Percentiles rank a stretch among this genome's conserved stretches.
phyloP scores from a whole-genome alignment of 495 filamentous ascomycete genomes.

The Lophiotrema nucula region DNA sequence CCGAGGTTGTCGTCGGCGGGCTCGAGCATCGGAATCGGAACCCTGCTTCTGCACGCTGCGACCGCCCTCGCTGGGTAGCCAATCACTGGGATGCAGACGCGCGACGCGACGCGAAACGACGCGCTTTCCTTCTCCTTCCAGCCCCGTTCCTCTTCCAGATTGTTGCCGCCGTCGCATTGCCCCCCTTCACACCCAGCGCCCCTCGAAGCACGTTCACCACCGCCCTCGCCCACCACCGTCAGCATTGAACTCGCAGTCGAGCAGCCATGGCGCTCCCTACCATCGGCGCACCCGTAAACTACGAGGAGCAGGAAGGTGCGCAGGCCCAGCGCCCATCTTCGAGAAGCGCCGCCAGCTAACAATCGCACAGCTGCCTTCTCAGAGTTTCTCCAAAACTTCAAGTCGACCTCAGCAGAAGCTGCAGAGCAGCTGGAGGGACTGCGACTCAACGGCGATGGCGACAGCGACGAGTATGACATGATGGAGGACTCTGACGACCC shows the following conservation, averaged over 20 bases:
- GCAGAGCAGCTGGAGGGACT: slow-evolving; percentile 77
- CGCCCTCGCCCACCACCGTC: background rate
- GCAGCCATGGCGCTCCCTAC: slow-evolving; percentile 74
- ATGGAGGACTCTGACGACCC: slow-evolving; percentile 79
- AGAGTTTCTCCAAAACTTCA: slow-evolving; percentile 84
- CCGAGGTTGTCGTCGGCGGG: slow-evolving; percentile 20
- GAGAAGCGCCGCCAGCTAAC: background rate
- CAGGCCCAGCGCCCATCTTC: slow-evolving; percentile 8
- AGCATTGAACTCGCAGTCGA: background rate
- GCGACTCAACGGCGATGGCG: slow-evolving; percentile 80
- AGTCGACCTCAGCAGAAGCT: slow-evolving; percentile 72
- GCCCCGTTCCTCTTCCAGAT: background rate
- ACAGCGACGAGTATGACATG: slow-evolving; percentile 93
- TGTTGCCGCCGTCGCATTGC: background rate
- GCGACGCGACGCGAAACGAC: slow-evolving; percentile 22
- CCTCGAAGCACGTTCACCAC: background rate
- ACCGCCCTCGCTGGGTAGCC: background rate
- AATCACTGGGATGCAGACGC: background rate
- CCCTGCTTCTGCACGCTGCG: slow-evolving; percentile 13
- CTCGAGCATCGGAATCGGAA: background rate
- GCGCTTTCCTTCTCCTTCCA: background rate
- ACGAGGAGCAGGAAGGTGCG: slow-evolving; percentile 76
- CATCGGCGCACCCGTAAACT: slow-evolving; percentile 74
- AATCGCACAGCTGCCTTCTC: slow-evolving; percentile 67
- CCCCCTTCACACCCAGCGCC: background rate